These are phyloP conservation scores for Sordaria brevicollis DNA, from an alignment of 495 filamentous ascomycete genomes.

Conservation along the genomic window DNA sequence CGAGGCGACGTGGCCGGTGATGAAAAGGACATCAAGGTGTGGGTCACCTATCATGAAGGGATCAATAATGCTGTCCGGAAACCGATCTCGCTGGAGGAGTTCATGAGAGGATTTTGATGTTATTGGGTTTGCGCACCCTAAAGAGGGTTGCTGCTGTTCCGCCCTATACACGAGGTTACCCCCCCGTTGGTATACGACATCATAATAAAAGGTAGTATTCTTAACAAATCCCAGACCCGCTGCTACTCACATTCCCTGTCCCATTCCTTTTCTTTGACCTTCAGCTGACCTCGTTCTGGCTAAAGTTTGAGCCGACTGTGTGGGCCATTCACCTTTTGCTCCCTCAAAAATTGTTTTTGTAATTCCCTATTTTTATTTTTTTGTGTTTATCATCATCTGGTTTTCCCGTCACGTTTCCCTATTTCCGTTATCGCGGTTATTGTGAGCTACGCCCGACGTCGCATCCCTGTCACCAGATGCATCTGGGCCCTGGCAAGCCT, in stretches of 20 bases:
- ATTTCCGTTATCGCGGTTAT: background rate
- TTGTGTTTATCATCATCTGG: background rate
- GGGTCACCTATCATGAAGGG: constrained; percentile 95
- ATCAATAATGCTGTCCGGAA: constrained; percentile 93
- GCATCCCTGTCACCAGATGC: background rate
- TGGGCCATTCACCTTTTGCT: background rate
- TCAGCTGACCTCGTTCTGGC: background rate
- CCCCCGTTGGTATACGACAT: background rate
- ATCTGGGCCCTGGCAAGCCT: background rate
- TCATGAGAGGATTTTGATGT: constrained; percentile 54
- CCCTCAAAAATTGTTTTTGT: background rate
- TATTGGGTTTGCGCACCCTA: background rate
- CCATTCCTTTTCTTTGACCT: background rate
- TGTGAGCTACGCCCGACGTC: background rate
- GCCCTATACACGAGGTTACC: background rate
- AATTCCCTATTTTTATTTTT: background rate
- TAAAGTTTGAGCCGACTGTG: background rate
- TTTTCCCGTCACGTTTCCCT: background rate
- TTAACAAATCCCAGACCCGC: background rate
- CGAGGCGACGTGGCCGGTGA: constrained; percentile 24
- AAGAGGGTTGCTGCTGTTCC: background rate
- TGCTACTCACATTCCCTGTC: background rate
- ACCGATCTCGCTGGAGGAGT: constrained; percentile 75
- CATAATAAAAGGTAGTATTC: background rate
- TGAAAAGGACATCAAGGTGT: constrained; percentile 53